phyloP scores from a whole-genome alignment of 805 yeast genomes.

The Kuraishia hungarica region DNA sequence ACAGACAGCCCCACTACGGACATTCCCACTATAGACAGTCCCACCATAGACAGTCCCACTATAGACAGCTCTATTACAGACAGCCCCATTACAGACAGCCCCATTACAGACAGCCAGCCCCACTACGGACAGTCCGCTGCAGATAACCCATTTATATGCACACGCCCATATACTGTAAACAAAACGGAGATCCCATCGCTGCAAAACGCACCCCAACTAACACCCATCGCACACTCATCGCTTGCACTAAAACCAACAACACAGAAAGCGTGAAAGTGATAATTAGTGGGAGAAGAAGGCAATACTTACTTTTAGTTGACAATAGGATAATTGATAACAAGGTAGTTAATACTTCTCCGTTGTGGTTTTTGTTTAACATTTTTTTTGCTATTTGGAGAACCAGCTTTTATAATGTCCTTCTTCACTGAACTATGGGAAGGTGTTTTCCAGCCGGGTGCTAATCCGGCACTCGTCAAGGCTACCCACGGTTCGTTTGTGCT shows the following conservation, averaged over 20 bases:
- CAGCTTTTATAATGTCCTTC: slow-evolving; percentile 30
- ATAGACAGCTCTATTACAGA: too few species aligned
- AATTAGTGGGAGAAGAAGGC: neutral
- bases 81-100: too few species aligned
- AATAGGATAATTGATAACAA: too few species aligned
- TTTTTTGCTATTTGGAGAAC: too few species aligned
- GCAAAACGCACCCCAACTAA: neutral
- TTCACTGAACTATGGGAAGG: slow-evolving; percentile 79
- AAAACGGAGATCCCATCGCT: neutral
- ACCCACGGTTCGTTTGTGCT: slow-evolving; percentile 78
- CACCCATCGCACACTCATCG: neutral
- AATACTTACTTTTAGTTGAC: too few species aligned
- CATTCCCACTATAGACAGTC: too few species aligned
- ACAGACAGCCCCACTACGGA: too few species aligned
- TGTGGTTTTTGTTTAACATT: too few species aligned
- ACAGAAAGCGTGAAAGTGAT: neutral
- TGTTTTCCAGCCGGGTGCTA: slow-evolving; percentile 85
- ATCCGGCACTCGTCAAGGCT: slow-evolving; percentile 83
- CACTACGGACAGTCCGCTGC: neutral
- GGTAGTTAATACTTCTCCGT: too few species aligned
- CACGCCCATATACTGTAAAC: neutral
- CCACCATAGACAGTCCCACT: too few species aligned
- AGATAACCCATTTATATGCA: neutral
- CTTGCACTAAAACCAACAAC: neutral
- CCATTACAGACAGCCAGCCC: neutral